Evolutionary conservation across 768 basidiomycete species (phyloP).

Genomic region (Asterophora parasitica): DNA sequence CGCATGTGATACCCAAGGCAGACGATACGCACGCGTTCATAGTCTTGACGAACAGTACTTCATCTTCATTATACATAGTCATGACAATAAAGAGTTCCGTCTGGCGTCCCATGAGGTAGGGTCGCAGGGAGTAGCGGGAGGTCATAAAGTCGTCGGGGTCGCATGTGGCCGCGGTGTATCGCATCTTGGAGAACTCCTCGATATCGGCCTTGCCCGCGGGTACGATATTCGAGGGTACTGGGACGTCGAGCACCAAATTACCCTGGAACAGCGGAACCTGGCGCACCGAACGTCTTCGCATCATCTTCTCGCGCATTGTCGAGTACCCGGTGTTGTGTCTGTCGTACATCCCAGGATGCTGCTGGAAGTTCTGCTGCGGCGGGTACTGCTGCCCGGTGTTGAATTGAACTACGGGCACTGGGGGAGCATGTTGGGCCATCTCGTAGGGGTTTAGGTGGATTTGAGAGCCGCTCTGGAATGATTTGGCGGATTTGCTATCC

Average conservation of each 20-base stretch:
- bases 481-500: constrained; percentile 52
- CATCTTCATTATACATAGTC: constrained; percentile 96
- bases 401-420: constrained; percentile 53
- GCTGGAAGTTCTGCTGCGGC: constrained; percentile 39
- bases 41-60: constrained; percentile 69
- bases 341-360: constrained; percentile 39
- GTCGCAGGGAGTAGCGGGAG: constrained; percentile 72
- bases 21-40: constrained; percentile 69
- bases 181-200: constrained; percentile 79
- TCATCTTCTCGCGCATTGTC: constrained; percentile 69
- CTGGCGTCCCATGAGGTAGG: constrained; percentile 70
- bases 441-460: constrained; percentile 67
- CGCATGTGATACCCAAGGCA: background rate
- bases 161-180: constrained; percentile 86
- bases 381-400: constrained; percentile 48
- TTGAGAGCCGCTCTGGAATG: constrained; percentile 67
- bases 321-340: constrained; percentile 56
- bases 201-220: constrained; percentile 56
- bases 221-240: constrained; percentile 73
- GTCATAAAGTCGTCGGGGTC: constrained; percentile 87
- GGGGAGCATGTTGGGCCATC: constrained; percentile 42
- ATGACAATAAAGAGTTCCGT: constrained; percentile 95
- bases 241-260: constrained; percentile 81
- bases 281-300: constrained; percentile 74
- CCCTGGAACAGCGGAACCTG: constrained; percentile 79